Evolutionary conservation across 2,329 filamentous ascomycete genomes (phyloP).

Genomic region (Septoria linicola): DNA sequence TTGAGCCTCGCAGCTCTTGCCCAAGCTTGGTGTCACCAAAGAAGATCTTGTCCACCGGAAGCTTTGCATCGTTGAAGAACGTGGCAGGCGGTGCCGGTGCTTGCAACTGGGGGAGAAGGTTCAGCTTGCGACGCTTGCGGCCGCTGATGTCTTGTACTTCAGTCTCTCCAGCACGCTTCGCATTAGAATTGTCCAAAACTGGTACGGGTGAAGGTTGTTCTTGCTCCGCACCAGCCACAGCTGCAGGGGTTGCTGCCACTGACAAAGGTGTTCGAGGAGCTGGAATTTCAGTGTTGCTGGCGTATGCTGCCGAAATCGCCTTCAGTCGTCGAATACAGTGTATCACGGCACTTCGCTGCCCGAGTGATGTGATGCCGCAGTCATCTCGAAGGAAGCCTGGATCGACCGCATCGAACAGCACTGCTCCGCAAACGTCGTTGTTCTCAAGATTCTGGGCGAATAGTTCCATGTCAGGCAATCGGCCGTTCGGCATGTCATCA

Average conservation of each 20-base stretch:
- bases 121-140: conserved; percentile 39
- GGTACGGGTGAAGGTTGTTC: conserved; percentile 8
- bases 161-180: conserved; percentile 29
- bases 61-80: conserved; percentile 25
- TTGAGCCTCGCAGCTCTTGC: conserved; percentile 22
- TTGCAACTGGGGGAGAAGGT: conserved; percentile 16
- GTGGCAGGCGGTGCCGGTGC: background rate
- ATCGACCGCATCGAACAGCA: conserved; percentile 57
- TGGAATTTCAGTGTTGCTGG: background rate
- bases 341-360: conserved; percentile 58
- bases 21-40: conserved; percentile 35
- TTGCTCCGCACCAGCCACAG: conserved; percentile 5
- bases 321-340: conserved; percentile 58
- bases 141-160: conserved; percentile 33
- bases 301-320: conserved; percentile 20
- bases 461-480: conserved; percentile 52
- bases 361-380: conserved; percentile 58
- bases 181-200: conserved; percentile 19
- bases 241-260: conserved; percentile 14
- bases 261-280: conserved; percentile 20
- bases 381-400: conserved; percentile 52
- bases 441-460: conserved; percentile 60
- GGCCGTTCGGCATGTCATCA: conserved; percentile 34
- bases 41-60: conserved; percentile 39
- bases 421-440: conserved; percentile 64